Evolutionary conservation across 1,284 basidiomycete genomes (phyloP).

Genomic region (Heterobasidion parviporum): DNA sequence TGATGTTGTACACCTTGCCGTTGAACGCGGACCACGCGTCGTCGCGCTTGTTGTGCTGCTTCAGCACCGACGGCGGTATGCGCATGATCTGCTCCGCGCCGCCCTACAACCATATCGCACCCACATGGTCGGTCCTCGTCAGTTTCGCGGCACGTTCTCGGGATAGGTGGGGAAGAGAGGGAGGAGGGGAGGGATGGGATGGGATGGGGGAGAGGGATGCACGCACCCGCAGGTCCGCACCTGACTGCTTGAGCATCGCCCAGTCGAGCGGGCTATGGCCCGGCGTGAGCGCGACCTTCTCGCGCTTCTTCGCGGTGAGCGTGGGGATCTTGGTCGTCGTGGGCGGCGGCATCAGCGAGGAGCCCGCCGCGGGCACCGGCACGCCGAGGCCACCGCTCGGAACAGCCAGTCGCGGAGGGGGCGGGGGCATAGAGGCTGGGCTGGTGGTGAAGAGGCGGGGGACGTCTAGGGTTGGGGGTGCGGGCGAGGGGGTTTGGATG

Average conservation of each 20-base stretch:
- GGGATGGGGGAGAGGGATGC: not conserved
- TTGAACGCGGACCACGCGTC: constrained; percentile 94
- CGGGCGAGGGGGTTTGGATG: constrained; percentile 13
- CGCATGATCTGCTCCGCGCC: constrained; percentile 62
- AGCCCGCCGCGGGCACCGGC: constrained; percentile 13
- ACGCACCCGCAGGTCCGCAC: constrained; percentile 69
- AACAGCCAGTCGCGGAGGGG: constrained; percentile 43
- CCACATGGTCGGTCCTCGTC: not conserved
- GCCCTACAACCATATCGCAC: constrained; percentile 1
- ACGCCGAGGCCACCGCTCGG: constrained; percentile 27
- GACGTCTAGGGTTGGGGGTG: constrained; percentile 16
- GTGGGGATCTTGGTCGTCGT: constrained; percentile 48
- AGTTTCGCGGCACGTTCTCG: constrained; percentile 21
- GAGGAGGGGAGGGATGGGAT: not conserved
- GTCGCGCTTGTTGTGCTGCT: constrained; percentile 73
- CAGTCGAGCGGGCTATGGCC: constrained; percentile 93
- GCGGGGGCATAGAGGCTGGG: constrained; percentile 62
- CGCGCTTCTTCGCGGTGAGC: constrained; percentile 42
- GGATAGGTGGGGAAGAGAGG: not conserved
- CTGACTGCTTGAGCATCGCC: constrained; percentile 81
- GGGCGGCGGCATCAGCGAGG: constrained; percentile 36
- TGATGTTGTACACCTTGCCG: constrained; percentile 96
- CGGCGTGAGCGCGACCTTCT: constrained; percentile 85
- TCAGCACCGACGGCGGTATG: constrained; percentile 79
- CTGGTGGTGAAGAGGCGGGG: constrained; percentile 42